Evolutionary conservation across 441 rosid genomes (phyloP), one percentile per base, ranked within the genome.

Genomic region (Bruguiera hainesii): DNA sequence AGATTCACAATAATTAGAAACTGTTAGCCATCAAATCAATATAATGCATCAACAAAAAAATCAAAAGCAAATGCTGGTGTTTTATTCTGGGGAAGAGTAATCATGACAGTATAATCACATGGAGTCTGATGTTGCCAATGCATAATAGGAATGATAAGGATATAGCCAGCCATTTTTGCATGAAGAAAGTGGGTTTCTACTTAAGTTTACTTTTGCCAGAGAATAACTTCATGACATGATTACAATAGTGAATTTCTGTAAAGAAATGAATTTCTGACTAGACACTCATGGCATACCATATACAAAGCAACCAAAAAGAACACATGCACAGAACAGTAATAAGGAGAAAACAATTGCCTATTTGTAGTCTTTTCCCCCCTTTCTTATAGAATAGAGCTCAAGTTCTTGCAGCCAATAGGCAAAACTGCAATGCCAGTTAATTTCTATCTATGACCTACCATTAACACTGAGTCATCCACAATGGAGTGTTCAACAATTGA

Each of bases 1-100:
- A 66, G 52, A 63, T 61, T 49, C 70, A 59, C 33, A 19, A 61
- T 19, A 33, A 15, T 29, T 20, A 66, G 18, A 64, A 73, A 59
- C 9, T 33, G 15, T 23, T 51, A 13, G 20, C 39, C 46, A 60
- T 9, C 16, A 63, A 31, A 56, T 48, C 19, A 19, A 71, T 6
- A 65, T 33, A 15, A 60, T 7, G 39, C 15, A 18, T 63, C 31
- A 37, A 2, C 26, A 18, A 10, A 68, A 68, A 33, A 31, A 51
- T 30, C 18, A 52, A 46, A 16, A 30, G 63, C n/a, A 26, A 48
- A 69, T 1, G 16, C 25, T 26, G 20, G 15, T 37, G 46, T 10
- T 37, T 13, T 37, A 2, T 37, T 37, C 15, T 37, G 16, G 46
- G 46, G 15, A 37, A 37, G 11, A 37, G 48, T 13, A 42, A 42